Percentiles rank a stretch among this genome's conserved stretches.
phyloP scores from a whole-genome alignment of 2,329 filamentous ascomycete genomes.

The Tolypocladium endophyticum region DNA sequence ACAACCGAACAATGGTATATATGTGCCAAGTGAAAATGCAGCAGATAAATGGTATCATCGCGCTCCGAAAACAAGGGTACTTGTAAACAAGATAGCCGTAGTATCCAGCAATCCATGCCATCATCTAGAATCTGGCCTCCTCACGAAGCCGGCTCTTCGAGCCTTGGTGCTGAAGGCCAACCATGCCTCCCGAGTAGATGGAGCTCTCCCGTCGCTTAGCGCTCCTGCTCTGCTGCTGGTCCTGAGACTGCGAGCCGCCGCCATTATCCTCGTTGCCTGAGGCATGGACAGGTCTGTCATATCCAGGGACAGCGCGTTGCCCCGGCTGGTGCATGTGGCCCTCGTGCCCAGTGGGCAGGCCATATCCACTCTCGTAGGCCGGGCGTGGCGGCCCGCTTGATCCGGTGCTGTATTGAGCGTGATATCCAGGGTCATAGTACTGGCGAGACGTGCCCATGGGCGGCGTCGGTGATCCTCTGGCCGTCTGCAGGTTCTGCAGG shows the following conservation, averaged over 20 bases:
- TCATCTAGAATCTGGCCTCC: constrained; percentile 34
- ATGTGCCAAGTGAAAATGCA: neutral
- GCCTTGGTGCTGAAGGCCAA: constrained; percentile 36
- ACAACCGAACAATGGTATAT: neutral
- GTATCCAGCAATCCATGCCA: neutral
- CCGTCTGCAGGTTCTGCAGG: constrained; percentile 17
- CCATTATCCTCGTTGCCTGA: constrained; percentile 12
- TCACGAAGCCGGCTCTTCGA: constrained; percentile 45
- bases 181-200: constrained; percentile 42
- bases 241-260: constrained; percentile 2
- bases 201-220: constrained; percentile 47
- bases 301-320: constrained; percentile 18
- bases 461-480: constrained; percentile 33
- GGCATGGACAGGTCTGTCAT: constrained; percentile 27
- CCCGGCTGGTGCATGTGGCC: constrained; percentile 6
- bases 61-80: neutral
- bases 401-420: constrained; percentile 23
- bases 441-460: constrained; percentile 15
- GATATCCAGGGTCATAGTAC: constrained; percentile 34
- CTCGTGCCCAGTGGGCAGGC: constrained; percentile 14
- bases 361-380: constrained; percentile 34
- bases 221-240: constrained; percentile 16
- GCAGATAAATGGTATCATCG: neutral
- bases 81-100: neutral
- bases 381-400: constrained; percentile 21